Evolutionary conservation across 1,139 yeast genomes (phyloP), one percentile per base, ranked within the genome.

Genomic region (Geotrichum restrictum): DNA sequence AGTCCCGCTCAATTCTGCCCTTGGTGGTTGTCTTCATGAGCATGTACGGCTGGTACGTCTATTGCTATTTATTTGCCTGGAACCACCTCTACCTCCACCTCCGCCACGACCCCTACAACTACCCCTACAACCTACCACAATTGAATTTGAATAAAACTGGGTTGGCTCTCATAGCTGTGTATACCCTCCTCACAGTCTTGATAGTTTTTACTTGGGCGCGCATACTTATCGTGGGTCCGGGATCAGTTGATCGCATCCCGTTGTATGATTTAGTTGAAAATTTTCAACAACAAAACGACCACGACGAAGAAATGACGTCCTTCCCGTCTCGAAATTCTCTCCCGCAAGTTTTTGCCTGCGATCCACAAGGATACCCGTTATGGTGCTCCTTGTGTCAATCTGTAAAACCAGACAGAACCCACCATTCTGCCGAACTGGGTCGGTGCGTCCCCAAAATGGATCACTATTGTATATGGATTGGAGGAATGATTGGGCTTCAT

Each of bases 401-500:
- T 4, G 82, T 94, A 82, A 93, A 93, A 65, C 97, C 97, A 0
- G 97, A 88, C 64, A 73, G 98, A 52, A 64, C 73, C 31, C 98
- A 93, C 64, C 98, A 93, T 66, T 88, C 97, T 56, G 82, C 67
- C 0, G 70, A 79, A 24, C 82, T 94, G 59, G 77, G 81, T 10
- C 70, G 69, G 49, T 93, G 98, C 68, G 77, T 87, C 1, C 73
- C 91, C 2, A 60, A 62, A 39, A 70, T 73, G 74, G 76, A 73
- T 69, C 98, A 93, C 64, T 95, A 86, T 69, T 93, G 98, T 66
- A 95, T 96, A 0, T 91, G 97, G 97, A 84, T 93, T 59, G 82
- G 93, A 5, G 74, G 79, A 3, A 88, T 96, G 60, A 80, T 93
- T 56, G 98, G 98, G 0, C 84, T 76, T 65, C 73, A 73, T 42